Percentiles rank a stretch among this genome's conserved stretches.
phyloP scores from a whole-genome alignment of 2,329 filamentous ascomycete genomes.

The Fusarium caatingaense region DNA sequence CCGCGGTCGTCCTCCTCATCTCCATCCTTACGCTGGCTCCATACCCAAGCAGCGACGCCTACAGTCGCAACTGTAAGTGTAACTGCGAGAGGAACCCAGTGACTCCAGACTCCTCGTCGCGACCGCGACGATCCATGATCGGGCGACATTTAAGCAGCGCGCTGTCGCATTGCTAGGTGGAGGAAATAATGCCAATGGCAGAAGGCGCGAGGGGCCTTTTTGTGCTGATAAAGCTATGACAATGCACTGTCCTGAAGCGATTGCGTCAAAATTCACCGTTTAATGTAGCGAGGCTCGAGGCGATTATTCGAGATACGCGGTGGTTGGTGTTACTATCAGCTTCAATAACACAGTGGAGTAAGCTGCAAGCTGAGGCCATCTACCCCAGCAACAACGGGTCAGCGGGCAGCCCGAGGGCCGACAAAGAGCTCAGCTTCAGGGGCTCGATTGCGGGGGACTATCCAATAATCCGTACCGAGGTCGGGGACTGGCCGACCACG shows the following conservation, averaged over 20 bases:
- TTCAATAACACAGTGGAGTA: conserved; percentile 46
- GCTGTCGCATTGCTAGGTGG: conserved; percentile 51
- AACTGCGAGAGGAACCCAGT: conserved; percentile 89
- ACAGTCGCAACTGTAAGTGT: conserved; percentile 90
- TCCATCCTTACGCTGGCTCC: conserved; percentile 85
- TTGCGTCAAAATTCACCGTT: conserved; percentile 25
- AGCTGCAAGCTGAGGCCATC: conserved; percentile 41
- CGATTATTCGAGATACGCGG: conserved; percentile 43
- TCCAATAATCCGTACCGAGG: conserved; percentile 47
- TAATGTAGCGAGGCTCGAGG: conserved; percentile 29
- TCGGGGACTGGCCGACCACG: conserved; percentile 28
- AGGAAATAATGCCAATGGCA: conserved; percentile 39
- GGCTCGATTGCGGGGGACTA: conserved; percentile 41
- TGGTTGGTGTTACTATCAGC: conserved; percentile 47
- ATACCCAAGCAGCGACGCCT: conserved; percentile 90
- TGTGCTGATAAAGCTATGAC: conserved; percentile 5
- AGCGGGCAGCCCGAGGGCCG: conserved; percentile 42
- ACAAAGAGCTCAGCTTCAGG: conserved; percentile 42
- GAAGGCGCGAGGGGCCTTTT: conserved; percentile 34
- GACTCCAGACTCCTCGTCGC: conserved; percentile 75
- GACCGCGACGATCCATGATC: conserved; percentile 69
- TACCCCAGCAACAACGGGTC: conserved; percentile 46
- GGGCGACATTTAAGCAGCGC: conserved; percentile 65
- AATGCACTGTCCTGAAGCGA: conserved; percentile 1
- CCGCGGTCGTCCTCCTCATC: conserved; percentile 71